Conservation (phyloP, 352 stramenopile species). For the Peronosclerospora sorghi region DNA sequence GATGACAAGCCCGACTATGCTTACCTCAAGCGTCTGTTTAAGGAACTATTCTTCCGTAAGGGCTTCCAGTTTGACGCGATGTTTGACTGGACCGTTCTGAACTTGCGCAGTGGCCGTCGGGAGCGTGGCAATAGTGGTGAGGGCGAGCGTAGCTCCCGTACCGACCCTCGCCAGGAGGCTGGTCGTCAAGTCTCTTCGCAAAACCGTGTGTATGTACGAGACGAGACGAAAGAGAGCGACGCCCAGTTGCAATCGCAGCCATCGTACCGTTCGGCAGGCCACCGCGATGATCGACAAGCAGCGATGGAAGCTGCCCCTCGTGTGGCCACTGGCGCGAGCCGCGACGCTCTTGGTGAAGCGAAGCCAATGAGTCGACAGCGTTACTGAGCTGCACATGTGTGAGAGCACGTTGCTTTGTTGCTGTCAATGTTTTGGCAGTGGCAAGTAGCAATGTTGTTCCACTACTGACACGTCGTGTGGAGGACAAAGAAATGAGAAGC, state of each 20-base stretch:
- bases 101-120: slow-evolving; percentile 56
- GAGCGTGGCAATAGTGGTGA: slow-evolving; percentile 53
- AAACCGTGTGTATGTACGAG: slow-evolving; percentile 50
- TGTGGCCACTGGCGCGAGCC: slow-evolving; percentile 51
- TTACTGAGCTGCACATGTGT: slow-evolving; percentile 34
- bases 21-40: slow-evolving; percentile 94
- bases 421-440: slow-evolving; percentile 13
- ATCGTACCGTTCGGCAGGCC: slow-evolving; percentile 42
- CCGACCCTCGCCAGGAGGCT: slow-evolving; percentile 43
- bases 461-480: slow-evolving; percentile 12
- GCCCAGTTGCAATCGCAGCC: slow-evolving; percentile 32
- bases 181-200: slow-evolving; percentile 44
- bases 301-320: slow-evolving; percentile 42
- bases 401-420: slow-evolving; percentile 9
- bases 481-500: slow-evolving; percentile 10
- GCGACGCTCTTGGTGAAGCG: slow-evolving; percentile 41
- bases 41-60: slow-evolving; percentile 98
- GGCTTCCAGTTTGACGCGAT: slow-evolving; percentile 98
- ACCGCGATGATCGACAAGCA: slow-evolving; percentile 41
- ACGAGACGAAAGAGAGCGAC: slow-evolving; percentile 56
- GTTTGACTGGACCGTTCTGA: slow-evolving; percentile 98
- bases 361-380: slow-evolving; percentile 70
- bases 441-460: slow-evolving; percentile 3
- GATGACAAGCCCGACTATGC: slow-evolving; percentile 85
- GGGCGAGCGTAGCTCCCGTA: slow-evolving; percentile 49